Evolutionary conservation across 441 rosid genomes (phyloP).

Genomic region (Sinapis alba): DNA sequence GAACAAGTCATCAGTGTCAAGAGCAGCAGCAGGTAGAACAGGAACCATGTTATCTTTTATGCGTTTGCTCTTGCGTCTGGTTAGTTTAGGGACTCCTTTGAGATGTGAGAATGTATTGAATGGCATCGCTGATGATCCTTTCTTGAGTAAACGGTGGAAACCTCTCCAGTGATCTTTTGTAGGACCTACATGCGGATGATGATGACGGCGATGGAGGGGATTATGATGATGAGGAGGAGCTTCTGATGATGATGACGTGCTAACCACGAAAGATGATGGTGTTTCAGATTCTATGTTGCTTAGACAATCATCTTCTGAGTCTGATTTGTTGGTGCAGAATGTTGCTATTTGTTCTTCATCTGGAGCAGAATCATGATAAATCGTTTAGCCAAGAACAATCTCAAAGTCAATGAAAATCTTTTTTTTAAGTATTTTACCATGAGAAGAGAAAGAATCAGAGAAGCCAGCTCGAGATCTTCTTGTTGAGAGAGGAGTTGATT

Average conservation of each 20-base stretch:
- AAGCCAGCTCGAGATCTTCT: conserved; percentile 54
- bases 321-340: conserved; percentile 11
- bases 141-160: conserved; percentile 61
- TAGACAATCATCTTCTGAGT: conserved; percentile 44
- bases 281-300: conserved; percentile 47
- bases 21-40: conserved; percentile 41
- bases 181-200: conserved; percentile 18
- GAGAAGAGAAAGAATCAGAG: conserved; percentile 51
- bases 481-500: conserved; percentile 31
- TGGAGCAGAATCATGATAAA: conserved; percentile 3
- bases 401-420: not conserved
- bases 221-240: conserved; percentile 24
- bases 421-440: conserved; percentile 42
- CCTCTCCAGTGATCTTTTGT: conserved; percentile 50
- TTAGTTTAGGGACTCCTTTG: conserved; percentile 60
- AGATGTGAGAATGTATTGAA: conserved; percentile 55
- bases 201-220: not conserved
- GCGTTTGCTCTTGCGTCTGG: conserved; percentile 68
- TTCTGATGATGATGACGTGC: conserved; percentile 54
- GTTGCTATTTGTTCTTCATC: conserved; percentile 33
- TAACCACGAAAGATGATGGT: conserved; percentile 49
- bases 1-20: conserved; percentile 63
- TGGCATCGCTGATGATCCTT: conserved; percentile 55
- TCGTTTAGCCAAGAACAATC: not conserved
- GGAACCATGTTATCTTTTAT: conserved; percentile 61